A percentile compares a stretch with the other conserved stretches of the same genome.
Evolutionary conservation across 1,139 yeast genomes (phyloP).

Genomic region (Suhomyces taliae): DNA sequence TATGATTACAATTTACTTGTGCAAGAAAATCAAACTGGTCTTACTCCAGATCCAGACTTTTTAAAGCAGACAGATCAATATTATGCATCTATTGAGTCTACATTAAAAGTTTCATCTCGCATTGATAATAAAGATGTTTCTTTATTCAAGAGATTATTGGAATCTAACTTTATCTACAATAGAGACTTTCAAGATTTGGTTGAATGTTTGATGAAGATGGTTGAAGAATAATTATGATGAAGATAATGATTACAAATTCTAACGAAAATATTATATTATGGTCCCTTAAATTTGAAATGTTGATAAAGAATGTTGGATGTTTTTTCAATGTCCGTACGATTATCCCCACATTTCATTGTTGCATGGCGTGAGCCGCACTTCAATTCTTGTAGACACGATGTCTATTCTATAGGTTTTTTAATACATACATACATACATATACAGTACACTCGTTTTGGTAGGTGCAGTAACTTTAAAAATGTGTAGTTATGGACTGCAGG

Average conservation of each 20-base stretch:
- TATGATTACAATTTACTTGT: slow-evolving; percentile 18
- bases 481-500: not conserved
- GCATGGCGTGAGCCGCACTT: not conserved
- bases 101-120: slow-evolving; percentile 7
- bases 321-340: too few species aligned
- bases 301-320: too few species aligned
- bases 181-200: slow-evolving; percentile 7
- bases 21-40: slow-evolving; percentile 11
- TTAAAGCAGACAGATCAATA: slow-evolving; percentile 2
- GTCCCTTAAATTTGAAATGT: too few species aligned
- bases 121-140: slow-evolving; percentile 10
- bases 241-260: too few species aligned
- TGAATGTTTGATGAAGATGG: slow-evolving; percentile 1
- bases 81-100: slow-evolving; percentile 9
- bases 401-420: not conserved
- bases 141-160: slow-evolving; percentile 9
- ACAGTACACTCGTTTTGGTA: too few species aligned
- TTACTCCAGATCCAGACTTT: slow-evolving; percentile 3
- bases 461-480: too few species aligned
- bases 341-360: not conserved
- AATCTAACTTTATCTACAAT: slow-evolving; percentile 10
- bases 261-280: too few species aligned
- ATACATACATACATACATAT: not conserved
- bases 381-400: not conserved
- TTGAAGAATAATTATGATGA: not conserved